These are phyloP conservation scores for Colletotrichum trifolii DNA, from an alignment of 2,329 filamentous ascomycete genomes.

Conservation along the genomic window DNA sequence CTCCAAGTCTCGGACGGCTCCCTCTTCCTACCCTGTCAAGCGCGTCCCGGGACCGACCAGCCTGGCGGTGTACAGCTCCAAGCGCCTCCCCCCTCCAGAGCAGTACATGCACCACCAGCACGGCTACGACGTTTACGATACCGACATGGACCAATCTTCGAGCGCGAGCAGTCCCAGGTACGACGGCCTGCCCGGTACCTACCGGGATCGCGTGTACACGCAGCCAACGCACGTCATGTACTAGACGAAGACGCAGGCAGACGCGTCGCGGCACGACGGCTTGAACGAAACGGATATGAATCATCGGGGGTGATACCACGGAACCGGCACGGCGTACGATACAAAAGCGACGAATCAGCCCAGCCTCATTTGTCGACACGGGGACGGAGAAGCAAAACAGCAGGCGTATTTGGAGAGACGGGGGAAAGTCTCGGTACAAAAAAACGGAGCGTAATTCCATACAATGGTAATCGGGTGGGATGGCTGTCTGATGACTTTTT, in stretches of 20 bases:
- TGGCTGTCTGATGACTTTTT: slow-evolving; percentile 28
- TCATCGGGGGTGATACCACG: slow-evolving; percentile 8
- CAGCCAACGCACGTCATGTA: slow-evolving; percentile 28
- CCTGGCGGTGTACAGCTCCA: slow-evolving; percentile 35
- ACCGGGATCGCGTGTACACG: slow-evolving; percentile 32
- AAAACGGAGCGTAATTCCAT: slow-evolving; percentile 16
- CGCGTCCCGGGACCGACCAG: slow-evolving; percentile 28
- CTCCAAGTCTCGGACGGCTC: slow-evolving; percentile 39
- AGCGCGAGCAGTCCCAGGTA: slow-evolving; percentile 35
- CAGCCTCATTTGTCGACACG: not conserved
- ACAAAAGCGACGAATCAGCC: slow-evolving; percentile 8
- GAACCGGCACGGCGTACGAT: slow-evolving; percentile 25
- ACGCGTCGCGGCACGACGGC: slow-evolving; percentile 6
- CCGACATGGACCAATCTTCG: slow-evolving; percentile 35
- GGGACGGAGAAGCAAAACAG: slow-evolving; percentile 6
- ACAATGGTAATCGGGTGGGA: slow-evolving; percentile 16
- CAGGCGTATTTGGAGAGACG: slow-evolving; percentile 4
- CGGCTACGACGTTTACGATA: slow-evolving; percentile 34
- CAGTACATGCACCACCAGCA: slow-evolving; percentile 35
- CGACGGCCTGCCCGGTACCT: slow-evolving; percentile 16
- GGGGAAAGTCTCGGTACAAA: not conserved
- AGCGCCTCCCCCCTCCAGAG: slow-evolving; percentile 30
- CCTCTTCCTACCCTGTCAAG: slow-evolving; percentile 34
- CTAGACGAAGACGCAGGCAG: not conserved
- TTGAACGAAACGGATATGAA: slow-evolving; percentile 25